phyloP scores from a whole-genome alignment of 139 green algal genomes.

The Astrephomene gubernaculifera region DNA sequence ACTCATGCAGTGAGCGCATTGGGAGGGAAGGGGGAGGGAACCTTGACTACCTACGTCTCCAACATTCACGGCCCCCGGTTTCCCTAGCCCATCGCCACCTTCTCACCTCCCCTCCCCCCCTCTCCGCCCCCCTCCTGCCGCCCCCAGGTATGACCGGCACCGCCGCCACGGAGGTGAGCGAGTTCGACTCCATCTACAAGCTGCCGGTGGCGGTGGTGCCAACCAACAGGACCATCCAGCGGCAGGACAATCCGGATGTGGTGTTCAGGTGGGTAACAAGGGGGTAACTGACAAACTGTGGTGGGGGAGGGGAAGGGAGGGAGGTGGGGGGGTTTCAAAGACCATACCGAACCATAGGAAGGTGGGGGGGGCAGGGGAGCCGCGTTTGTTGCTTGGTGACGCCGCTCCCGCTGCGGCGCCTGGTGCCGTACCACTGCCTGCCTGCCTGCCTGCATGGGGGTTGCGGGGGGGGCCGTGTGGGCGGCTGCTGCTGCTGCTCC shows the following conservation, averaged over 20 bases:
- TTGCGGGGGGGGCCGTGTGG: background rate
- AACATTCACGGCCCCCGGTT: too few species aligned
- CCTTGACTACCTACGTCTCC: too few species aligned
- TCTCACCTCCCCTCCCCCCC: too few species aligned
- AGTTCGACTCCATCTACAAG: constrained; percentile 98
- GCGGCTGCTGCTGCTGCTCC: too few species aligned
- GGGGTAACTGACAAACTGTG: background rate
- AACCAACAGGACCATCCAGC: constrained; percentile 61
- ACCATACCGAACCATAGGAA: background rate
- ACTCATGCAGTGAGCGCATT: too few species aligned
- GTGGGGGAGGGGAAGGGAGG: background rate
- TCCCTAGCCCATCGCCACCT: too few species aligned
- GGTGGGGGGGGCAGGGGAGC: background rate
- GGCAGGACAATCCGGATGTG: constrained; percentile 94
- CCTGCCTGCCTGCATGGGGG: too few species aligned
- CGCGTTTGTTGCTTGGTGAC: too few species aligned
- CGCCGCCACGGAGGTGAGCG: constrained; percentile 92
- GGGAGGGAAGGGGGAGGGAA: too few species aligned
- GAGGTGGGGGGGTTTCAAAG: too few species aligned
- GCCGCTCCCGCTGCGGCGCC: too few species aligned
- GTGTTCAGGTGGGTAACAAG: constrained; percentile 78
- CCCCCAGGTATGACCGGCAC: constrained; percentile 91
- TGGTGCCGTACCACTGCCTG: too few species aligned
- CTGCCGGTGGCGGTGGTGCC: constrained; percentile 88
- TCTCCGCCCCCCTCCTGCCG: background rate